phyloP scores from a whole-genome alignment of 192 early-diverging fungal genomes.

The Coemansia sp. region DNA sequence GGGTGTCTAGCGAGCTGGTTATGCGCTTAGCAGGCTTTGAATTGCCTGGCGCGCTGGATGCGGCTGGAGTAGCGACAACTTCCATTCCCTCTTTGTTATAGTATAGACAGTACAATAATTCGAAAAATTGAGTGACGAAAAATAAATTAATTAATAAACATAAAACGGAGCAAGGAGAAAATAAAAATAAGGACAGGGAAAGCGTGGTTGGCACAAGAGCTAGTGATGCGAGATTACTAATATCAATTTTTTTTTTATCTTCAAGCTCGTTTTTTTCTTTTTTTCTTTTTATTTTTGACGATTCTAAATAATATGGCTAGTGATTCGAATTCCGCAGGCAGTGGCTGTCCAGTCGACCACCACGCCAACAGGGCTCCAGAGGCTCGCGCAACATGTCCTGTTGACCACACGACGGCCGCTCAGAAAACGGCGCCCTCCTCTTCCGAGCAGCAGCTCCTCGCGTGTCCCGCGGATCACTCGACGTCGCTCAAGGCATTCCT shows the following conservation, averaged over 20 bases:
- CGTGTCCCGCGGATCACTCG: constrained; percentile 64
- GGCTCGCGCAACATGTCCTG: constrained; percentile 36
- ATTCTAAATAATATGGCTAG: constrained; percentile 9
- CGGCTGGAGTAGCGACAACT: background rate
- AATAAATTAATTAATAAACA: too few relatives aligned
- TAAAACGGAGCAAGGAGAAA: too few relatives aligned
- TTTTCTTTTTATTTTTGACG: background rate
- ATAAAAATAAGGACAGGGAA: background rate
- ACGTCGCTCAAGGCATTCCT: constrained; percentile 51
- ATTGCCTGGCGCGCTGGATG: background rate
- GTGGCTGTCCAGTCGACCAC: constrained; percentile 26
- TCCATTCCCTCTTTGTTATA: background rate
- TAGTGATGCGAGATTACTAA: too few relatives aligned
- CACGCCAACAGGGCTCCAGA: constrained; percentile 1
- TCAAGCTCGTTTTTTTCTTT: background rate
- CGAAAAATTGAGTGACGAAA: too few relatives aligned
- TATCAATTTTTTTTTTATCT: background rate
- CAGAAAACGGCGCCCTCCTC: too few relatives aligned
- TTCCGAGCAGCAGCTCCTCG: constrained; percentile 10
- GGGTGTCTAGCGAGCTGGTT: constrained; percentile 36
- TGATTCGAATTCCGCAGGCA: constrained; percentile 1
- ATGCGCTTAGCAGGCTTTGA: background rate
- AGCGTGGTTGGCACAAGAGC: too few relatives aligned
- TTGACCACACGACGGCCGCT: constrained; percentile 48
- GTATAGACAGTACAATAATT: background rate